Base-by-base conservation (phyloP, 306 rosid species). In the Arachis stenosperma region DNA sequence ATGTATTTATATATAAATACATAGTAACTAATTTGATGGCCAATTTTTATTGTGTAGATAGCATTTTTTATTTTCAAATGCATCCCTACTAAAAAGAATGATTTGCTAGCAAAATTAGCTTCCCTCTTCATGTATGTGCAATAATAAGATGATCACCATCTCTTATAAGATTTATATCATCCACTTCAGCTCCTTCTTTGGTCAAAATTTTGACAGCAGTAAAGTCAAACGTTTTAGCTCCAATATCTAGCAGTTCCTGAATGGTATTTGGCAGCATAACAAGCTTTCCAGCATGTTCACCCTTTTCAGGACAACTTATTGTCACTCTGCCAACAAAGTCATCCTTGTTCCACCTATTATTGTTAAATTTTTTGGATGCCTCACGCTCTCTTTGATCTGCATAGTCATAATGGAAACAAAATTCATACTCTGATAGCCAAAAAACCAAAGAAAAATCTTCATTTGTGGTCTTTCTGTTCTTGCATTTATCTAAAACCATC, bases 91-190 rank as follows among this genome's bases (percentile, higher is more conserved):
- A 40, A 5, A 51, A 66, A 14, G 8, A 54, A 12, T 4, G 69
- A 39, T 15, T 8, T 65, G 46, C 29, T 42, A 70, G 58, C 22
- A 43, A 54, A 42, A 55, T 79, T 29, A 50, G 53, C 39, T 74
- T 74, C 66, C 22, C 36, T 46, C 63, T 37, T 68, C 62, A 61
- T 0, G 55, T 57, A 3, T 57, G 36, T 39, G 67, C 84, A 70
- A 90, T 76, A 73, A 84, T 22, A 74, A 90, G 85, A 75, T 81
- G 85, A 57, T 90, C 93, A 46, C 90, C 91, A 72, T 88, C 91
- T 85, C 91, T 79, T 11, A 90, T 63, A 52, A 88, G 73, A 60
- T 78, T 59, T 65, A 88, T 81, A 33, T 90, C 86, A 6, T 88
- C 96, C 42, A 90, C 37, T 85, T 81, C 81, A 67, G 91, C 91